Evolutionary conservation across 495 filamentous ascomycete species (phyloP).

Genomic region (Bombardia bombarda): DNA sequence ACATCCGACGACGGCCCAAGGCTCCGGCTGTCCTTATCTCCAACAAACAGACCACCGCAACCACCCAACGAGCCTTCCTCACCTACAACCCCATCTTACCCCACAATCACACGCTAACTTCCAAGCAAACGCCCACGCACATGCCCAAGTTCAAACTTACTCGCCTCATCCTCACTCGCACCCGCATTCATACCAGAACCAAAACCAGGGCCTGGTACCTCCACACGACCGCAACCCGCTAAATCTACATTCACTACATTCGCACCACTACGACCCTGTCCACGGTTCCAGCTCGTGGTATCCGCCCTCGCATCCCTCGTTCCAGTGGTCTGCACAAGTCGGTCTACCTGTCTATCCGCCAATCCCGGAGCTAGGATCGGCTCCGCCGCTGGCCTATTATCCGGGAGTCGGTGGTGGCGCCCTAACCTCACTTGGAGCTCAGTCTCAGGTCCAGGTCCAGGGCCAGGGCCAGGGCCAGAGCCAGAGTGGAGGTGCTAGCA

Average conservation of each 20-base stretch:
- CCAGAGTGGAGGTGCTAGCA: too few species aligned
- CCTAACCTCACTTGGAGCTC: too few species aligned
- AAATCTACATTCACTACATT: not conserved
- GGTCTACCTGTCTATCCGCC: not conserved
- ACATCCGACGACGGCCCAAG: not conserved
- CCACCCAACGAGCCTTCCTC: not conserved
- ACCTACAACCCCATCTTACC: conserved; percentile 3
- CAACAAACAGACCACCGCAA: conserved; percentile 1
- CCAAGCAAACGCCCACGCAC: not conserved
- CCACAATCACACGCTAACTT: not conserved
- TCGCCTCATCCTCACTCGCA: conserved; percentile 3
- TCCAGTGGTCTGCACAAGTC: conserved; percentile 4
- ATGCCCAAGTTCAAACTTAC: not conserved
- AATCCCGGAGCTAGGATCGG: too few species aligned
- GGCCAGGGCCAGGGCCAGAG: too few species aligned
- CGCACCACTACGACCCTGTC: conserved; percentile 15
- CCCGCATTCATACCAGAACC: conserved; percentile 4
- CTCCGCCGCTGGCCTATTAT: too few species aligned
- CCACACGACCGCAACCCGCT: not conserved
- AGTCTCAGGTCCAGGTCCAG: too few species aligned
- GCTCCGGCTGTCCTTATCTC: not conserved
- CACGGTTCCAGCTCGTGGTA: conserved; percentile 14
- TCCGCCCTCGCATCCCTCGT: not conserved
- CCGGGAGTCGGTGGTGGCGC: too few species aligned
- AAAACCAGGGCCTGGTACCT: not conserved